Base-by-base conservation (phyloP, 2,329 filamentous ascomycete species). In the Ophiostoma himal-ulmi region DNA sequence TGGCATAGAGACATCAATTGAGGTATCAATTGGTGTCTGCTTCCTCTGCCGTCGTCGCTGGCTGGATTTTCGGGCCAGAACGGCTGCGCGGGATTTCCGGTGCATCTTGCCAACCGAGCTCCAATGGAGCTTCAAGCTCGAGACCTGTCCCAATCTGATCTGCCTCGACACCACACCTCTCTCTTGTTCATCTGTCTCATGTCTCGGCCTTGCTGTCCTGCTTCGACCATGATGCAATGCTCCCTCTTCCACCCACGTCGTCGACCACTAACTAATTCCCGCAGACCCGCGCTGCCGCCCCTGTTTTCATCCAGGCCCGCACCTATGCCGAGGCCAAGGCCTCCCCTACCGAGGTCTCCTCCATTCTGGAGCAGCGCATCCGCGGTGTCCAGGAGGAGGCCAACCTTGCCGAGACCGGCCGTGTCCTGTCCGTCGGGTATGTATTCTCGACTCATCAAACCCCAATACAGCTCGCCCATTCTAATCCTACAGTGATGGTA, bases 321-420 rank as follows among this genome's bases (percentile, higher is more conserved):
- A 88, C 88, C 83, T 98, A 97, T 85, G 94, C 93, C 81, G 94
- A 96, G 80, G 91, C 92, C 77, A 98, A 98, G 89, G 93, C 95
- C 79, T 84, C 93, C 73, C 95, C 95, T 78, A 99, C 94, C 79
- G 95, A 99, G 88, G 94, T 98, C 79, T 98, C 95, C 78, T 97
- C 94, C 78, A 98, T 99, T 83, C 92, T 99, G 81, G 95, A 98
- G 88, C 94, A 98, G 89, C 89, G 94, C 84, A 99, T 99, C 81
- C 92, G 95, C 82, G 95, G 95, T 87, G 93, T 98, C 77, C 92
- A 96, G 84, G 95, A 98, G 86, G 95, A 98, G 87, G 87, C 92
- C 81, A 89, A 88, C 82, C 91, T 99, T 79, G 93, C 95, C 83
- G 95, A 99, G 91, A 99, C 95, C 81, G 95, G 95, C 81, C 93